Base-by-base conservation (phyloP, 2,329 filamentous ascomycete species). In the Verticillium dahliae region DNA sequence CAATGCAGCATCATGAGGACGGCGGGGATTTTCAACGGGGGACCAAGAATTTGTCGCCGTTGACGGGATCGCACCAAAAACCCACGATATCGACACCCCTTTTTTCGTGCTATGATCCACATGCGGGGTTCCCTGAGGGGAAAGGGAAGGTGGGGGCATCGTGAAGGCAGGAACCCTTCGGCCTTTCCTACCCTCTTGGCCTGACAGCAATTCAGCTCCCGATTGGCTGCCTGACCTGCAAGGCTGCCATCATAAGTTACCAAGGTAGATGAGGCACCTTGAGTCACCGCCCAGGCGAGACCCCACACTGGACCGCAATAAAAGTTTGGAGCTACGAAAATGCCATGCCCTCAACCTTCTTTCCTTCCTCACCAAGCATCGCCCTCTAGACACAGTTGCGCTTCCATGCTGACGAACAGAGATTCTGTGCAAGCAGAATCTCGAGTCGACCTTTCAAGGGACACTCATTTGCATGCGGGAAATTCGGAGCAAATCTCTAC, bases 401-500 rank as follows among this genome's bases (percentile, higher is more conserved):
- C 93, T 93, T 93, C 90, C 91, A 92, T 93, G 90, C 90, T 45
- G 89, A 89, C 89, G 90, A 85, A 86, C 85, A 80, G 83, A 91
- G 81, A 81, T 69, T 69, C 67, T 66, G 70, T 71, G 69, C 66
- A 67, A 70, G 69, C 68, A 66, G 67, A 67, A 68, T 71, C 71
- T 72, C 68, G 60, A 35, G 45, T 52, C 45, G 45, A 52, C 45
- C 45, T 52, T 10, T 52, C 18, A 18, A 27, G 45, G 45, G 45
- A 52, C n/a, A 52, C n/a, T 52, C 33, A 64, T 58, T 67, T 79
- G 91, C 91, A 93, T 92, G 92, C 93, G 91, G 92, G 91, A 95
- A 95, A 95, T 94, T 95, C 91, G 91, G 91, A 95, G 91, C 90
- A 95, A 18, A 88, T 93, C 90, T 93, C 91, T 90, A 92, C 63